Evolutionary conservation across 2,329 filamentous ascomycete genomes (phyloP), one percentile per base, ranked within the genome.

Genomic region (Paracamarosporium sp.): DNA sequence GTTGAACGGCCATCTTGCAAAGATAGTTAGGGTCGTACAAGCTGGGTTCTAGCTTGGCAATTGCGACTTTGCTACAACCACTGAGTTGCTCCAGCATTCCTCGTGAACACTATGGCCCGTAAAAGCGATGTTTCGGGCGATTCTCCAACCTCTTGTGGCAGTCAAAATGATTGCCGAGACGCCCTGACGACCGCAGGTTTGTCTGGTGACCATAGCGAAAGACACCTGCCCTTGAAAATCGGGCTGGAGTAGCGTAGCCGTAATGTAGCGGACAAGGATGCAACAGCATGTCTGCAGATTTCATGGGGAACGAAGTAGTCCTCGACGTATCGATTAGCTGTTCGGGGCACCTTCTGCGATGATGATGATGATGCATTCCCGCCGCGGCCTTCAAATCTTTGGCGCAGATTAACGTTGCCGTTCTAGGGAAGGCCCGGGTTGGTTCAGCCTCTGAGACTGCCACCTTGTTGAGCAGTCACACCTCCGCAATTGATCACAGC

Each of bases 211-310:
- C 13, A 41, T 36, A 50, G 44, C 50, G 46, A 60, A 60, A 56
- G 53, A 53, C 53, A 50, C 56, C 40, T 38, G 50, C 28, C 17
- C 30, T 46, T 57, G 57, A 54, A 50, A 56, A 50, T 27, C 8
- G 30, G 17, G 22, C 35, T 51, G 51, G 20, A 20, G 41, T 25
- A 45, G 17, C 17, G 17, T 17, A 40, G 17, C 36, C 17, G 9
- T 17, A 40, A 20, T 22, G 5, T 17, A 40, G 36, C 36, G 36
- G 3, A 40, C 12, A 22, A 3, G 5, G 22, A 40, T 17, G 17
- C 9, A 11, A 22, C 6, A 22, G 17, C 17, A 22, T 11, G 36
- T 40, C 36, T 11, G 22, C 5, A 20, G 36, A 5, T 20, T 22
- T 2, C 2, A 22, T 4, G 17, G 22, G 13, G 22, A 9, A 6